phyloP scores from a whole-genome alignment of 2,329 filamentous ascomycete genomes.

The Fusarium illudens region DNA sequence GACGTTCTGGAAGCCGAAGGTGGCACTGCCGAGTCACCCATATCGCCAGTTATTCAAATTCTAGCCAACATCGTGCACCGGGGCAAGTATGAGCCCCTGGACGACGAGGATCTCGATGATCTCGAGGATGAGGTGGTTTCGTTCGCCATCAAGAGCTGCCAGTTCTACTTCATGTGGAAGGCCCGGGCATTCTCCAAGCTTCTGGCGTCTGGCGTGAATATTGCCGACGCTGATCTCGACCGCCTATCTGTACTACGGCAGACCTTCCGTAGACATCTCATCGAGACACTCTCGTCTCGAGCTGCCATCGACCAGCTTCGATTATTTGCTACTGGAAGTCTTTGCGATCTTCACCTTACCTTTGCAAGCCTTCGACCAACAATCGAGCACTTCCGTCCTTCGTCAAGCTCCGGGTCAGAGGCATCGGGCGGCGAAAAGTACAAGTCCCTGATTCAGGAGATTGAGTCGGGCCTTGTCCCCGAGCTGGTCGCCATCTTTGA shows the following conservation, averaged over 20 bases:
- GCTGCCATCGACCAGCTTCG: slow-evolving; percentile 80
- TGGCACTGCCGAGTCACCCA: slow-evolving; percentile 56
- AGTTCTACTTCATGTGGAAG: slow-evolving; percentile 98
- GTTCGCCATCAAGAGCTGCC: slow-evolving; percentile 76
- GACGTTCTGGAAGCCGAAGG: slow-evolving; percentile 74
- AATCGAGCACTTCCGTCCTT: slow-evolving; percentile 52
- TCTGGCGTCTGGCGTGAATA: slow-evolving; percentile 62
- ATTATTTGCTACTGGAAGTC: slow-evolving; percentile 75
- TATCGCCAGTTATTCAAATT: slow-evolving; percentile 67
- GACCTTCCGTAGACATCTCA: slow-evolving; percentile 68
- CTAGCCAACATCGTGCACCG: slow-evolving; percentile 78
- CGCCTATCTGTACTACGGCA: slow-evolving; percentile 64
- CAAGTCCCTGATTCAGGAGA: slow-evolving; percentile 68
- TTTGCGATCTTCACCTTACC: slow-evolving; percentile 83
- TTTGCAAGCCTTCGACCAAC: slow-evolving; percentile 75
- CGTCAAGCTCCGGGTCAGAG: slow-evolving; percentile 38
- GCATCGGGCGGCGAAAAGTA: slow-evolving; percentile 43
- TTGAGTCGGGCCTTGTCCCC: slow-evolving; percentile 69
- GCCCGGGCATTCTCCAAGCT: slow-evolving; percentile 66
- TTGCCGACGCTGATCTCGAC: slow-evolving; percentile 68
- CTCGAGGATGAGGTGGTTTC: slow-evolving; percentile 81
- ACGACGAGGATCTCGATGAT: slow-evolving; percentile 76
- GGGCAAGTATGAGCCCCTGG: slow-evolving; percentile 73
- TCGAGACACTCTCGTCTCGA: slow-evolving; percentile 73
- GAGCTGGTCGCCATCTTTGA: slow-evolving; percentile 81